Percentiles rank a stretch among this genome's conserved stretches.
Evolutionary conservation across 176 grass and related monocot genomes (phyloP).

Genomic region (Hordeum vulgare): DNA sequence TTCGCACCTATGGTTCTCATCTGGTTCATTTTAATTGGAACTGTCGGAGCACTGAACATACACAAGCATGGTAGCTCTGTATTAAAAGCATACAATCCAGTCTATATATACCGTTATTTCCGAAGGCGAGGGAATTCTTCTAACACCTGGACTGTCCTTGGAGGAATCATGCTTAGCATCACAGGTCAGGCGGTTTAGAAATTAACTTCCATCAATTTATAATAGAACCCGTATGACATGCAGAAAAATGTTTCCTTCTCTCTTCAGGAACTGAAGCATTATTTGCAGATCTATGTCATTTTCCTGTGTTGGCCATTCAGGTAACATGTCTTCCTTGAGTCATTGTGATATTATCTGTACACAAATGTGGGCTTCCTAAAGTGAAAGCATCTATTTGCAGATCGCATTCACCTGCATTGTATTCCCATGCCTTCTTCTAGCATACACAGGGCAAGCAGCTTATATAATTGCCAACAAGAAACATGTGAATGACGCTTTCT

Average conservation of each 20-base stretch:
- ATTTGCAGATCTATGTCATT: slow-evolving; percentile 97
- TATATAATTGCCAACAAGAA: slow-evolving; percentile 66
- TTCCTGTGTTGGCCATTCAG: slow-evolving; percentile 95
- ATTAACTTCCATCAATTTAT: neutral
- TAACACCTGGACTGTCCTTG: slow-evolving; percentile 72
- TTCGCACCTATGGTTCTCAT: slow-evolving; percentile 92
- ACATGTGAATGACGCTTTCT: slow-evolving; percentile 78
- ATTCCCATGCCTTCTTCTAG: slow-evolving; percentile 95
- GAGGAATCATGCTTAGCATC: slow-evolving; percentile 95
- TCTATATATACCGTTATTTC: slow-evolving; percentile 75
- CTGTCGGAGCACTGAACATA: slow-evolving; percentile 81
- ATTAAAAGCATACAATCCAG: slow-evolving; percentile 86
- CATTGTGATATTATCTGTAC: neutral
- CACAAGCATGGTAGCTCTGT: slow-evolving; percentile 67
- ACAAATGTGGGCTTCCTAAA: neutral
- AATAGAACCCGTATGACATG: neutral
- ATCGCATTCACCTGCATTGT: slow-evolving; percentile 91
- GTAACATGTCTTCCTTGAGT: slow-evolving; percentile 26
- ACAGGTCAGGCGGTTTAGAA: slow-evolving; percentile 48
- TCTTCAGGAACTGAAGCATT: slow-evolving; percentile 92
- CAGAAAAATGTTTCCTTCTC: neutral
- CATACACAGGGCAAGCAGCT: slow-evolving; percentile 90
- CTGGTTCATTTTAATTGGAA: slow-evolving; percentile 92
- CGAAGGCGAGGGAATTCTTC: slow-evolving; percentile 35
- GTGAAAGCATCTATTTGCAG: slow-evolving; percentile 37